Conservation (phyloP, 2,329 filamentous ascomycete genomes). For the Graphilbum sp. region DNA sequence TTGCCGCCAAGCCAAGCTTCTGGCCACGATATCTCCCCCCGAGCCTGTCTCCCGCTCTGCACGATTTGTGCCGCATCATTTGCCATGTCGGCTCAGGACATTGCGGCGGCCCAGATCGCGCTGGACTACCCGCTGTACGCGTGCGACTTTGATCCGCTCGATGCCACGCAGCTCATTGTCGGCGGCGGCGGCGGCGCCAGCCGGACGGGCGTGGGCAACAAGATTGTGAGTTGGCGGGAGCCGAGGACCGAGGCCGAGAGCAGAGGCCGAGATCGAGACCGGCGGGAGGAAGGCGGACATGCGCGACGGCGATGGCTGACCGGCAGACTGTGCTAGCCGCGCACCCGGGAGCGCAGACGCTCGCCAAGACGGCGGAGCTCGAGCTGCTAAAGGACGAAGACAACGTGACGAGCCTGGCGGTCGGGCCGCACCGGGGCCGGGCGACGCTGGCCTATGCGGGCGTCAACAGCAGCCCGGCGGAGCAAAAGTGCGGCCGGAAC, state of each 20-base stretch:
- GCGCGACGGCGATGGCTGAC: too few relatives aligned
- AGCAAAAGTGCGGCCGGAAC: background rate
- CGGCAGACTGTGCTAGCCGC: slow-evolving; percentile 52
- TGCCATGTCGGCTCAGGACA: slow-evolving; percentile 9
- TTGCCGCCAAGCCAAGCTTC: too few relatives aligned
- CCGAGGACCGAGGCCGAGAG: background rate
- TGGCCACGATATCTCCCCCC: too few relatives aligned
- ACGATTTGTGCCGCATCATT: too few relatives aligned
- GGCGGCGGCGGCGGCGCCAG: slow-evolving; percentile 78
- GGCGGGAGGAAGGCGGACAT: too few relatives aligned
- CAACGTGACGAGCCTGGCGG: slow-evolving; percentile 68
- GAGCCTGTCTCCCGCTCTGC: too few relatives aligned
- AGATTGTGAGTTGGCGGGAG: slow-evolving; percentile 45
- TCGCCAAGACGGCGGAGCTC: slow-evolving; percentile 53
- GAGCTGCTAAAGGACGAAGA: slow-evolving; percentile 74
- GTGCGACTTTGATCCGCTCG: slow-evolving; percentile 72
- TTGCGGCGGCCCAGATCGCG: slow-evolving; percentile 42
- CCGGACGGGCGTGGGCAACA: slow-evolving; percentile 69
- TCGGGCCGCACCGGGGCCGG: slow-evolving; percentile 42
- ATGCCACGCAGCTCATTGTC: slow-evolving; percentile 61
- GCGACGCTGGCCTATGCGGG: slow-evolving; percentile 51
- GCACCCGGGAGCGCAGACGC: slow-evolving; percentile 37
- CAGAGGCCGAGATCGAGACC: background rate
- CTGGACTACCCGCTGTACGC: slow-evolving; percentile 75
- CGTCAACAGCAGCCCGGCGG: slow-evolving; percentile 55